Base-by-base conservation (phyloP, 2,329 filamentous ascomycete species). In the Lomentospora prolificans region DNA sequence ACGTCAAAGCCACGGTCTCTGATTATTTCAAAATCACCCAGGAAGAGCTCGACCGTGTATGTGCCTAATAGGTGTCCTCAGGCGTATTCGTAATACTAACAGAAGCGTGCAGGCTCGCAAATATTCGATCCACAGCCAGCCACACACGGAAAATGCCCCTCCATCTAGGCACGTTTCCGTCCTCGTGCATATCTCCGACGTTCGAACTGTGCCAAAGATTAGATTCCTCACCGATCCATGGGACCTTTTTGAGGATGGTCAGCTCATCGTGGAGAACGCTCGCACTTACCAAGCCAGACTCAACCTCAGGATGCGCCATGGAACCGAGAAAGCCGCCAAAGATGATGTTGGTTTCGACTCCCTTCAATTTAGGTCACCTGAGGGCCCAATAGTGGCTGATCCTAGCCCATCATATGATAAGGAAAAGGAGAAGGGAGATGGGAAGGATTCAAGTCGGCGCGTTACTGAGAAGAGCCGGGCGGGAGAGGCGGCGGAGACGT, bases 221-320 rank as follows among this genome's bases (percentile, higher is more conserved):
- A 31, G 50, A 12, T 58, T 58, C 50, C 57, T 58, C 48, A 41
- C 54, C 4, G 57, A 58, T 33, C 57, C 57, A 2, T 58, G 57
- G 57, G 57, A 58, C 31, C 50, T 58, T 9, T 58, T 56, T 27
- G 27, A 55, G 9, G 57, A 58, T 22, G 53, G 53, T 2, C 53
- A 56, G 53, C 53, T 58, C n/a, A 31, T 44, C 4, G 31, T 58
- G 22, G 36, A 56, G 44, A 58, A 44, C 31, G 5, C 46, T 6
- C 30, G 22, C 22, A 56, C 41, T 3, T 58, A 58, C 22, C 14
- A 41, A 28, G 57, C 54, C 12, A 50, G 17, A 8, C 57, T 58
- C 22, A 56, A 55, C 8, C 56, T 57, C 4, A 46, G 53, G 14
- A 17, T 41, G n/a, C 36, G 36, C 19, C 36, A 41, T 8, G 19